A percentile compares a stretch with the other conserved stretches of the same genome.
Conservation (phyloP, 208 protist genomes). For the Crithidia expoeki region DNA sequence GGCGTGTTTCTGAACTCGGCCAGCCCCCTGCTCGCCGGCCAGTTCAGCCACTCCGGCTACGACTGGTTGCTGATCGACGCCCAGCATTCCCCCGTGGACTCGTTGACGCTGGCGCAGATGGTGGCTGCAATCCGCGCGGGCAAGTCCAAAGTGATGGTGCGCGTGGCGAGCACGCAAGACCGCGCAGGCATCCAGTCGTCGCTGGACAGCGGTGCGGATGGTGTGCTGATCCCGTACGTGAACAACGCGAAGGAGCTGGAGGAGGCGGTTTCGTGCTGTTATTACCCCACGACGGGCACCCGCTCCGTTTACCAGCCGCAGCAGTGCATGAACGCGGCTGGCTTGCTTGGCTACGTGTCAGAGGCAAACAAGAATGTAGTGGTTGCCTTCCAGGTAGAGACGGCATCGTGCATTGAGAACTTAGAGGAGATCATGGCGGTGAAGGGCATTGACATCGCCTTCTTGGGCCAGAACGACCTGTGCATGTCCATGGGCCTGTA, state of each 20-base stretch:
- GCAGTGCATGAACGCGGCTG: slow-evolving; percentile 81
- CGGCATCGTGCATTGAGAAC: slow-evolving; percentile 79
- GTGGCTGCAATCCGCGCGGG: slow-evolving; percentile 71
- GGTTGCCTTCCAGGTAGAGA: slow-evolving; percentile 84
- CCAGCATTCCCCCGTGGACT: slow-evolving; percentile 75
- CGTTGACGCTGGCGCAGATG: slow-evolving; percentile 63
- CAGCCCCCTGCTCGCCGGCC: slow-evolving; percentile 65
- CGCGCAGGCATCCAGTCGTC: slow-evolving; percentile 79
- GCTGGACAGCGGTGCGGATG: slow-evolving; percentile 78
- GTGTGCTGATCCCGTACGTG: slow-evolving; percentile 84
- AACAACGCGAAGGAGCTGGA: slow-evolving; percentile 76
- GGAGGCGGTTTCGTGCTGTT: slow-evolving; percentile 81
- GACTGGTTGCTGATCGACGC: slow-evolving; percentile 84
- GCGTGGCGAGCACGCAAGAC: slow-evolving; percentile 73
- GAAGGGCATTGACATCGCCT: slow-evolving; percentile 80
- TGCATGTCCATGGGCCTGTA: slow-evolving; percentile 88
- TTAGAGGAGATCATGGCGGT: slow-evolving; percentile 83
- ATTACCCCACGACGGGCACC: slow-evolving; percentile 75
- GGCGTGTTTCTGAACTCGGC: slow-evolving; percentile 82
- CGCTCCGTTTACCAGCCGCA: slow-evolving; percentile 80
- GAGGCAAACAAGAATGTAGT: slow-evolving; percentile 80
- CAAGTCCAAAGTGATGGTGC: slow-evolving; percentile 69
- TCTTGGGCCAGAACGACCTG: slow-evolving; percentile 82
- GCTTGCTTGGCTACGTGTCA: slow-evolving; percentile 78
- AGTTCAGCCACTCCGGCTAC: slow-evolving; percentile 86